Conservation (phyloP, 2,329 filamentous ascomycete genomes). For the Tolypocladium paradoxum region DNA sequence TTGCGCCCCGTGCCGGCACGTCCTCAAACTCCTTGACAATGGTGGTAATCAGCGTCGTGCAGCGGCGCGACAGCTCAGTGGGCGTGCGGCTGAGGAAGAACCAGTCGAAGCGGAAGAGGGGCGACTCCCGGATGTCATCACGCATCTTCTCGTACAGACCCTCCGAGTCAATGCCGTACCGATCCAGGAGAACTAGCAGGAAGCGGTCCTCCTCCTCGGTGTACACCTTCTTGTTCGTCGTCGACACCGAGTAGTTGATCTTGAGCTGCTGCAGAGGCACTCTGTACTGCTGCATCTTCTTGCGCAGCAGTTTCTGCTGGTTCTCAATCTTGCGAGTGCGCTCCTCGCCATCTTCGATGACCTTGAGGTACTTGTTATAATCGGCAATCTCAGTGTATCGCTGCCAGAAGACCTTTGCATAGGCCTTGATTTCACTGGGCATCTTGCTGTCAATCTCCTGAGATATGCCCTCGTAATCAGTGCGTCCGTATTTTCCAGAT, state of each 20-base stretch:
- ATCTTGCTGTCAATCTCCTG: conserved; percentile 88
- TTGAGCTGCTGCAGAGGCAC: conserved; percentile 95
- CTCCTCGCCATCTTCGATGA: conserved; percentile 89
- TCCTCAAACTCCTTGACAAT: conserved; percentile 92
- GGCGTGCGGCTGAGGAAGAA: conserved; percentile 95
- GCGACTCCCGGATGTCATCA: conserved; percentile 92
- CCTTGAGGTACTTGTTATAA: conserved; percentile 76
- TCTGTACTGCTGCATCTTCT: conserved; percentile 95
- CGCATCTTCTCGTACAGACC: conserved; percentile 85
- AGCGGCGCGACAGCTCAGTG: conserved; percentile 82
- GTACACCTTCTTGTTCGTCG: conserved; percentile 99
- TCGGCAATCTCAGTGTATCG: conserved; percentile 85
- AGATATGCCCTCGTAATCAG: conserved; percentile 75
- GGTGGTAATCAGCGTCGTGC: conserved; percentile 87
- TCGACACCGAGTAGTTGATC: conserved; percentile 97
- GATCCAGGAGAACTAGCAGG: conserved; percentile 84
- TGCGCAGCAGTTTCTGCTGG: conserved; percentile 83
- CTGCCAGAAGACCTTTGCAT: conserved; percentile 94
- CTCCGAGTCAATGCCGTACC: conserved; percentile 84
- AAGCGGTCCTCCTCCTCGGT: conserved; percentile 98
- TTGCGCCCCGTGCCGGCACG: conserved; percentile 38
- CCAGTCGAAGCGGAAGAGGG: conserved; percentile 97
- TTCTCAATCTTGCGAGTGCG: conserved; percentile 80
- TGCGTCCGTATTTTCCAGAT: conserved; percentile 82
- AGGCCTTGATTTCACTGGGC: conserved; percentile 73